These are phyloP conservation scores for Schizosaccharomyces osmophilus DNA, from an alignment of 805 yeast genomes.

Conservation along the genomic window DNA sequence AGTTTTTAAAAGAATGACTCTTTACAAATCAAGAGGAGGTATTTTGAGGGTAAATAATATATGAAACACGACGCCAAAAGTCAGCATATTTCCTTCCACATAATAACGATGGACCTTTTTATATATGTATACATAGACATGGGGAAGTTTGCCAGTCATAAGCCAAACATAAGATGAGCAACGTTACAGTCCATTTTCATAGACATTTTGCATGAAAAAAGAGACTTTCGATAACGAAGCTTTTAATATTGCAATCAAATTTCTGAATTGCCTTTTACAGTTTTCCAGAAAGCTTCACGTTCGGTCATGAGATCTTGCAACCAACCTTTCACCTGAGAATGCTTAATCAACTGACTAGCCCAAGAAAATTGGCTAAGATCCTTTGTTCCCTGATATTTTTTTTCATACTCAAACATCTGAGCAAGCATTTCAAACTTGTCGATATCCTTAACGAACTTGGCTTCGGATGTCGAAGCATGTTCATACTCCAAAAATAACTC, in stretches of 20 bases:
- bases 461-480: conserved; percentile 55
- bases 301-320: conserved; percentile 32
- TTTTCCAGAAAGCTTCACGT: conserved; percentile 21
- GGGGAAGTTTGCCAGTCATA: too few species aligned
- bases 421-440: conserved; percentile 72
- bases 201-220: too few species aligned
- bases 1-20: too few species aligned
- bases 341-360: conserved; percentile 36
- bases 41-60: too few species aligned
- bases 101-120: too few species aligned
- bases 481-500: conserved; percentile 79
- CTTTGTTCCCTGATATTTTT: conserved; percentile 27
- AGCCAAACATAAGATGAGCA: too few species aligned
- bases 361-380: conserved; percentile 23
- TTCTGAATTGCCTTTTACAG: not conserved
- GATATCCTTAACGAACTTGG: conserved; percentile 74
- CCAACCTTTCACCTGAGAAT: conserved; percentile 16
- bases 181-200: too few species aligned
- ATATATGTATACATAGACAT: too few species aligned
- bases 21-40: too few species aligned
- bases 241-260: not conserved
- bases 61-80: too few species aligned
- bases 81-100: too few species aligned
- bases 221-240: too few species aligned
- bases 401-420: conserved; percentile 40